Evolutionary conservation across 2,329 filamentous ascomycete species (phyloP).

Genomic region (Pleurostoma richardsiae): DNA sequence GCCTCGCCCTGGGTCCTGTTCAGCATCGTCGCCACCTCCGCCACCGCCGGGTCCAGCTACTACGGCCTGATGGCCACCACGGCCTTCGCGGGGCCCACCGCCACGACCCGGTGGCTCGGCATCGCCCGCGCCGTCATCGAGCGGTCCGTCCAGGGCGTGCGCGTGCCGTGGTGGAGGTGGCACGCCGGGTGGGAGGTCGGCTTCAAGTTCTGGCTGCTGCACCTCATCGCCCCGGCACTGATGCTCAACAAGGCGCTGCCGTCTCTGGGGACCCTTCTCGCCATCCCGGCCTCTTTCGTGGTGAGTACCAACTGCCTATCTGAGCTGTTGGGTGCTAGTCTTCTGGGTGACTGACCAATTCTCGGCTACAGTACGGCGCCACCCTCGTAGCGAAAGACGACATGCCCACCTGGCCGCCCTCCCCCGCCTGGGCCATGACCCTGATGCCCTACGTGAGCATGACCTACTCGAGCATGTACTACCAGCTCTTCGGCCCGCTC

Average conservation of each 20-base stretch:
- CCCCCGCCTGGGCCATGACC: constrained; percentile 43
- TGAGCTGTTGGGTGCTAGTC: not conserved
- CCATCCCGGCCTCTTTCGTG: constrained; percentile 34
- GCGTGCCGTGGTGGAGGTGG: constrained; percentile 5
- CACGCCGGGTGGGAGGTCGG: constrained; percentile 8
- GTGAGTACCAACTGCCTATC: constrained; percentile 20
- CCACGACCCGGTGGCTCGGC: constrained; percentile 34
- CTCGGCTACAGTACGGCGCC: constrained; percentile 37
- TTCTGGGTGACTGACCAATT: constrained; percentile 3
- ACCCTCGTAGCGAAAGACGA: constrained; percentile 38
- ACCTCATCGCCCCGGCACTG: constrained; percentile 40
- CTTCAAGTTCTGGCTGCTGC: constrained; percentile 25
- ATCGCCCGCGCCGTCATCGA: constrained; percentile 5
- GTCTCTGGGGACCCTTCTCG: constrained; percentile 32
- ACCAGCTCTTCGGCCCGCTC: constrained; percentile 37
- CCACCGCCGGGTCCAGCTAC: constrained; percentile 44
- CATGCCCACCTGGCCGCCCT: constrained; percentile 48
- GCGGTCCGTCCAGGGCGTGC: constrained; percentile 4
- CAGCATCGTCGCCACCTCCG: constrained; percentile 48
- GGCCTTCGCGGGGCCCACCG: constrained; percentile 45
- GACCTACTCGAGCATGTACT: constrained; percentile 39
- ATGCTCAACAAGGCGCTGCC: constrained; percentile 38
- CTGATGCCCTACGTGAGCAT: constrained; percentile 39
- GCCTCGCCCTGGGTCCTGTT: constrained; percentile 60
- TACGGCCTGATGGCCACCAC: constrained; percentile 48